A percentile compares a stretch with the other conserved stretches of the same genome.
Evolutionary conservation across 108 stramenopile genomes (phyloP).

Genomic region (Pseudonitzschia delicatissima): DNA sequence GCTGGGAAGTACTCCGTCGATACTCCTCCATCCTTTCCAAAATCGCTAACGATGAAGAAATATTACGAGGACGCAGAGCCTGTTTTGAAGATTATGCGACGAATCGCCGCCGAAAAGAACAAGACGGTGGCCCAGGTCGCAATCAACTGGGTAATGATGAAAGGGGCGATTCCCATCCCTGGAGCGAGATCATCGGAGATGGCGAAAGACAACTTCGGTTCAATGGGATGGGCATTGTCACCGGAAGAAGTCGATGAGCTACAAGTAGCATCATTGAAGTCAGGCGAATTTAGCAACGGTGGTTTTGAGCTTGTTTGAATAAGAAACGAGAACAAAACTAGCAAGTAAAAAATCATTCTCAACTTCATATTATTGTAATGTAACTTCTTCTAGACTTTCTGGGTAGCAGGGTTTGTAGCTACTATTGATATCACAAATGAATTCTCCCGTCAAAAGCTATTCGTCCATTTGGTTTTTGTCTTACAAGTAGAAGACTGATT

Average conservation of each 20-base stretch:
- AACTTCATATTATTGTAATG: too few relatives aligned
- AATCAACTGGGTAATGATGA: constrained; percentile 66
- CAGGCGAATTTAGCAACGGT: not conserved
- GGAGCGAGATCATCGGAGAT: constrained; percentile 60
- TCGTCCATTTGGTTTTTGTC: too few relatives aligned
- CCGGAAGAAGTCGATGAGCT: constrained; percentile 27
- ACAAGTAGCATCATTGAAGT: not conserved
- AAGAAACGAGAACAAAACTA: not conserved
- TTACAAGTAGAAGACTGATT: too few relatives aligned
- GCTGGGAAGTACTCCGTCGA: constrained; percentile 21
- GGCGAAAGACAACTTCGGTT: constrained; percentile 51
- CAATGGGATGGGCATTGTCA: constrained; percentile 44
- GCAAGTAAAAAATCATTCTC: not conserved
- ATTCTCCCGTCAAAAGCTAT: too few relatives aligned
- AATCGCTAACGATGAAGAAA: constrained; percentile 48
- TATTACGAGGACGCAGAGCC: constrained; percentile 33
- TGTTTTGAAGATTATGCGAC: constrained; percentile 47
- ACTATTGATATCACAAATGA: too few relatives aligned
- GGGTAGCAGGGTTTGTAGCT: too few relatives aligned
- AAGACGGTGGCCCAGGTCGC: constrained; percentile 78
- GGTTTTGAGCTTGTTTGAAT: constrained; percentile 4
- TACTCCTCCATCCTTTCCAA: constrained; percentile 7
- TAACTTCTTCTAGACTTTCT: too few relatives aligned
- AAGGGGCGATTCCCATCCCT: constrained; percentile 61
- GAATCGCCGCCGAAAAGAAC: constrained; percentile 39